Base-by-base conservation (phyloP, 768 basidiomycete species). In the Boletus sp. region DNA sequence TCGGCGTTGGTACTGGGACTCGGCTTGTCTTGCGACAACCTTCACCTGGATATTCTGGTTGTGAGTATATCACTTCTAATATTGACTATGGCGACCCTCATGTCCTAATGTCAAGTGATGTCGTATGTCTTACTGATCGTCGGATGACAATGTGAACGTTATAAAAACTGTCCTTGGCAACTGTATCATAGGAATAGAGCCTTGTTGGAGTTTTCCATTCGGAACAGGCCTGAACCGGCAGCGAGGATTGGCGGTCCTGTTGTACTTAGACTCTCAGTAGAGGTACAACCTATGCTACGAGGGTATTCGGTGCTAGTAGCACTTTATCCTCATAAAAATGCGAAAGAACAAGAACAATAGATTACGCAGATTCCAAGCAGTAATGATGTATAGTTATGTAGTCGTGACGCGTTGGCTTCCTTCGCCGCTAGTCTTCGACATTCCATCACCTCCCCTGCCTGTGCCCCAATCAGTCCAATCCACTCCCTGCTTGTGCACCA, bases 401-500 rank as follows among this genome's bases (percentile, higher is more conserved):
- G 35, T 10, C 11, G 13, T 50, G 25, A 25, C 25, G 23, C 35
- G 13, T 46, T 55, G 32, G 15, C 41, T 32, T n/a, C 5, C 46
- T 32, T 56, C 41, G 19, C 17, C 15, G 13, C 23, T 44, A 14
- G 17, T 33, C 21, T 54, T 21, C 11, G n/a, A 11, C n/a, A 0
- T 34, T 8, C 10, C 13, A 30, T 44, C 37, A 8, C 6, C 27
- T 21, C 14, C 40, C 21, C 52, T 55, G 10, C 17, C 23, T 15
- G 43, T 27, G 3, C 47, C 30, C 85, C 85, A 88, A 42, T 80
- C 73, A 25, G 77, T 61, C 91, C 90, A 93, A 59, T 88, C 84
- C 61, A 89, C 75, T 1, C 89, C 88, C 63, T 87, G 84, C 74
- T 98, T 98, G 72, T 96, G 93, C 51, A 89, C 75, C 91, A 99